Conservation (phyloP, 2,329 filamentous ascomycete genomes). For the Zasmidium angulare region DNA sequence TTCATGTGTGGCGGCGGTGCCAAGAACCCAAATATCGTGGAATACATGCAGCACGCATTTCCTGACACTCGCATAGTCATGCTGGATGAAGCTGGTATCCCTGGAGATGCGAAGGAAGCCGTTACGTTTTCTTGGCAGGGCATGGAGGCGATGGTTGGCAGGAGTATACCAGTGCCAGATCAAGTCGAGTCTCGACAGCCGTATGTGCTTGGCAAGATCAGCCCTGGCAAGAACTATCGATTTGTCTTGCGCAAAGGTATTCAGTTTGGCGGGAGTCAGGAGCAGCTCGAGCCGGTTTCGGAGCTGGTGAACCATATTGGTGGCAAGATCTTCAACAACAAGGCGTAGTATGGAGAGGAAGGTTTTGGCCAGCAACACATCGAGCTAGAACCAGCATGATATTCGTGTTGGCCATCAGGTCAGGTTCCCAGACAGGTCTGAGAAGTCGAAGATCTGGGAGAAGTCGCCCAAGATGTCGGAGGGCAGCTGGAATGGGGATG, state of each 20-base stretch:
- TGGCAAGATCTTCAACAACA: too few relatives aligned
- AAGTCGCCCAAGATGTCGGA: slow-evolving; percentile 14
- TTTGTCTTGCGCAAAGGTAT: slow-evolving; percentile 54
- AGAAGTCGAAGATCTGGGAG: slow-evolving; percentile 14
- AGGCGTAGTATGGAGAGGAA: too few relatives aligned
- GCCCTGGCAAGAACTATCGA: slow-evolving; percentile 56
- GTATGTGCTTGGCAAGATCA: slow-evolving; percentile 57
- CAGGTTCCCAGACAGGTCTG: neutral
- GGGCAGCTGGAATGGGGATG: slow-evolving; percentile 13
- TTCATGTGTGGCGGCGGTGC: slow-evolving; percentile 63
- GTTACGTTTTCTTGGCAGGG: slow-evolving; percentile 62
- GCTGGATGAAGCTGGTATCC: slow-evolving; percentile 59
- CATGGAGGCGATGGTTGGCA: slow-evolving; percentile 58
- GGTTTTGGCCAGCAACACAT: too few relatives aligned
- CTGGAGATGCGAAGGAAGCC: slow-evolving; percentile 59
- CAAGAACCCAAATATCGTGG: slow-evolving; percentile 57
- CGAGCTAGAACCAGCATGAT: too few relatives aligned
- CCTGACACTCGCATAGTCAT: slow-evolving; percentile 53
- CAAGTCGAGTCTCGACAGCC: slow-evolving; percentile 53
- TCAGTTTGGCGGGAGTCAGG: slow-evolving; percentile 54
- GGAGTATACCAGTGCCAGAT: slow-evolving; percentile 56
- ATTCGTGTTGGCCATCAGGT: too few relatives aligned
- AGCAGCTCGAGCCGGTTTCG: too few relatives aligned
- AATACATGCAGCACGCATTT: slow-evolving; percentile 52
- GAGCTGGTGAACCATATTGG: too few relatives aligned